Conservation (phyloP, 2,329 filamentous ascomycete species). For the Monosporascus sp. region DNA sequence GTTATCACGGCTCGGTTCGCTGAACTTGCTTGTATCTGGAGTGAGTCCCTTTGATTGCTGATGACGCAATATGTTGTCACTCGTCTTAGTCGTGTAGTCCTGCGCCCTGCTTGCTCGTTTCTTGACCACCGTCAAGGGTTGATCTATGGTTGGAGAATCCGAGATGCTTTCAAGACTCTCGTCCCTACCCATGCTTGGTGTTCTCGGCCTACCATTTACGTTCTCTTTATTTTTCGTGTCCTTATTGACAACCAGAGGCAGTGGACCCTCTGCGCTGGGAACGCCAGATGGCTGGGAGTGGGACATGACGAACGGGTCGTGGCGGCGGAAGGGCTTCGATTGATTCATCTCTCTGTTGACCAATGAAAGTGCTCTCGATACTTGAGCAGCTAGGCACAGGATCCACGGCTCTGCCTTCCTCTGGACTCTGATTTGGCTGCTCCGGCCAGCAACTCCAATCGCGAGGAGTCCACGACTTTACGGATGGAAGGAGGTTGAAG, state of each 20-base stretch:
- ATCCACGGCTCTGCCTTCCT: neutral
- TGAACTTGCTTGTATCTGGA: neutral
- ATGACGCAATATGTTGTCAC: neutral
- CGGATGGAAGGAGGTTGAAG: conserved; percentile 16
- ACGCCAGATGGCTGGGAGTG: neutral
- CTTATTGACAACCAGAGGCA: conserved; percentile 23
- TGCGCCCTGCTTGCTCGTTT: conserved; percentile 13
- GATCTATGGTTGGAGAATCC: conserved; percentile 10
- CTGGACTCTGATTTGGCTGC: neutral
- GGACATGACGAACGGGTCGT: conserved; percentile 5
- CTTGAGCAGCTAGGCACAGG: conserved; percentile 14
- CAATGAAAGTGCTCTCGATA: conserved; percentile 21
- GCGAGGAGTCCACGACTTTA: neutral
- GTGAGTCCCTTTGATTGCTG: neutral
- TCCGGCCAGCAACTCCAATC: conserved; percentile 3
- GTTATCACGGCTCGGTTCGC: neutral
- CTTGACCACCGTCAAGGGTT: conserved; percentile 22
- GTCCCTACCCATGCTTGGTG: conserved; percentile 7
- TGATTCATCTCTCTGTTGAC: conserved; percentile 9
- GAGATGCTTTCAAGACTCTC: conserved; percentile 11
- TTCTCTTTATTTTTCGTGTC: conserved; percentile 19
- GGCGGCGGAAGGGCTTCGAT: conserved; percentile 5
- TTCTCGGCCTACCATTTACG: conserved; percentile 12
- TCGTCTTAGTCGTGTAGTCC: conserved; percentile 1
- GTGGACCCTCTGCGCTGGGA: conserved; percentile 14